A percentile compares a stretch with the other conserved stretches of the same genome.
Conservation (phyloP, 2,329 filamentous ascomycete species). For the Phaeophleospora eucalypticola region DNA sequence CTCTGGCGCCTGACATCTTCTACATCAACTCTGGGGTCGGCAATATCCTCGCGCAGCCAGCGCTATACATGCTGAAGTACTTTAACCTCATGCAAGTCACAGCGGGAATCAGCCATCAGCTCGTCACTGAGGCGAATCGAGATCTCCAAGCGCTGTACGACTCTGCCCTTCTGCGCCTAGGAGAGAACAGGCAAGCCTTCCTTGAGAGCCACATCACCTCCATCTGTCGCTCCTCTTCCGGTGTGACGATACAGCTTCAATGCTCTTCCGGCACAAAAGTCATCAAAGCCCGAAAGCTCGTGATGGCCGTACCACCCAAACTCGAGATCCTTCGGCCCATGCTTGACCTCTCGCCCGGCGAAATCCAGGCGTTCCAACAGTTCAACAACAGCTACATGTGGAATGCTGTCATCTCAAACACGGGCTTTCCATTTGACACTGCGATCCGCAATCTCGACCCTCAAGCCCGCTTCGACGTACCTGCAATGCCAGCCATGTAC, state of each 20-base stretch:
- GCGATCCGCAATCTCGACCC: constrained; percentile 17
- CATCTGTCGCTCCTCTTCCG: constrained; percentile 16
- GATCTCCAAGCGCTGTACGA: constrained; percentile 25
- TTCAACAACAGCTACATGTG: constrained; percentile 33
- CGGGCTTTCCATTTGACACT: constrained; percentile 18
- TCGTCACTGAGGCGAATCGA: constrained; percentile 17
- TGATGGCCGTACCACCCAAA: constrained; percentile 43
- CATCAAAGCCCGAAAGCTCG: constrained; percentile 39
- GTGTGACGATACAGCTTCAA: constrained; percentile 29
- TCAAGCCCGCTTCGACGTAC: constrained; percentile 13
- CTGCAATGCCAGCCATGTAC: constrained; percentile 18
- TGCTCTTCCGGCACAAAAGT: constrained; percentile 31
- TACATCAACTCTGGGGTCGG: constrained; percentile 43
- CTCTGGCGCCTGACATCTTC: constrained; percentile 41
- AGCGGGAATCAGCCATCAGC: constrained; percentile 8
- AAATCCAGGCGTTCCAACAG: constrained; percentile 37
- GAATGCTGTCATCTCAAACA: constrained; percentile 19
- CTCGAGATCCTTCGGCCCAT: constrained; percentile 35
- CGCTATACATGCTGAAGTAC: constrained; percentile 45
- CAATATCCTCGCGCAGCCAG: constrained; percentile 42
- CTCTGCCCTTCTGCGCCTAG: constrained; percentile 24
- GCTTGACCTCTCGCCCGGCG: constrained; percentile 33
- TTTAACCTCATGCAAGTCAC: constrained; percentile 14
- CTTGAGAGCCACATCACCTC: constrained; percentile 23
- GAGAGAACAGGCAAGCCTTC: constrained; percentile 22